phyloP scores from a whole-genome alignment of 331 rosid genomes.

The Quercus tomentella region DNA sequence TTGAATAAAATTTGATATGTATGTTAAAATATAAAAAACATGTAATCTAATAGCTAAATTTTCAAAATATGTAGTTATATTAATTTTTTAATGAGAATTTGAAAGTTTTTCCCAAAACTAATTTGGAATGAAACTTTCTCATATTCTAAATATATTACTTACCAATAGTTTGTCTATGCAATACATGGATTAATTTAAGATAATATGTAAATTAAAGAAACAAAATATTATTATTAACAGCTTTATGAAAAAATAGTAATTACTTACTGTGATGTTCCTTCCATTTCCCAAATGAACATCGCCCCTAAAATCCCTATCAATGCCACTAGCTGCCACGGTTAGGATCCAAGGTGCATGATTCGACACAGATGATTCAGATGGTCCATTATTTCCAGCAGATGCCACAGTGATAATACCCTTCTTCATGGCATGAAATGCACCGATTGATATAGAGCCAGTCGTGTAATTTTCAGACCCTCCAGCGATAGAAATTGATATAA shows the following conservation, averaged over 20 bases:
- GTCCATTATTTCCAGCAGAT: constrained; percentile 84
- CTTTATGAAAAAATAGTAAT: not conserved
- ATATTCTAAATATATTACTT: too few species aligned
- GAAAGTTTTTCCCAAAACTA: too few species aligned
- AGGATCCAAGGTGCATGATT: constrained; percentile 88
- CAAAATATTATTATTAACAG: not conserved
- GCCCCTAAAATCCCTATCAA: constrained; percentile 66
- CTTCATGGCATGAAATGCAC: constrained; percentile 82
- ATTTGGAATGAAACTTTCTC: rapidly evolving
- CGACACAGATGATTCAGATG: constrained; percentile 34
- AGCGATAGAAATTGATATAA: constrained; percentile 76
- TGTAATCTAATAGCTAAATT: too few species aligned
- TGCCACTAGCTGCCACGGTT: constrained; percentile 81
- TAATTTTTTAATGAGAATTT: too few species aligned
- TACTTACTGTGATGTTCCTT: constrained; percentile 56
- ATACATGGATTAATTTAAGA: too few species aligned
- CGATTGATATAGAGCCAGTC: constrained; percentile 54
- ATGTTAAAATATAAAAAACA: too few species aligned
- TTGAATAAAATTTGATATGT: too few species aligned
- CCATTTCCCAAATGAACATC: constrained; percentile 66
- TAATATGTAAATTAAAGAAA: too few species aligned
- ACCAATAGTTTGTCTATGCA: too few species aligned
- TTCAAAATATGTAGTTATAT: too few species aligned
- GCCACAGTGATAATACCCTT: constrained; percentile 75
- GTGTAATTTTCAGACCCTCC: constrained; percentile 39